Base-by-base conservation (phyloP, 163 green algal genomes). In the Smithsoniella earleae region DNA sequence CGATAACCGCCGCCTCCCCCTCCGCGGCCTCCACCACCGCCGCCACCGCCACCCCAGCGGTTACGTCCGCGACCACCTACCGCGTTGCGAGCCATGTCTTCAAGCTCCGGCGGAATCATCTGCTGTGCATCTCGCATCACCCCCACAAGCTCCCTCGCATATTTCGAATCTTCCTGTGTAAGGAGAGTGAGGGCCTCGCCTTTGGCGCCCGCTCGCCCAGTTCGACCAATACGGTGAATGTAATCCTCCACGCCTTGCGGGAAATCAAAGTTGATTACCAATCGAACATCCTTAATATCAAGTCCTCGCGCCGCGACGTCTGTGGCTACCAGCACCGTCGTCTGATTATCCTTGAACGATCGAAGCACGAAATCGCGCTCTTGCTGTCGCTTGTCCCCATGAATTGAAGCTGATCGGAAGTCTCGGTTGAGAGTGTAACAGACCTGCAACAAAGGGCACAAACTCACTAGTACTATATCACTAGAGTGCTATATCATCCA, bases 181-280 rank as follows among this genome's bases (percentile, higher is more conserved):
- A 92, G 88, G 18, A 95, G 88, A 0, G 86, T 89, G 77, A 83
- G 85, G 1, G 84, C 78, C 55, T 89, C 86, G 36, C 92, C 92
- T 2, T 81, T 89, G 4, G 85, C 85, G 27, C 93, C 94, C 2
- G 93, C 94, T 40, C 94, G 86, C 4, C 92, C 94, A 8, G 94
- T 98, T 38, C 94, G 89, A 13, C 94, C 93, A 72, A 98, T 98
- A 77, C 94, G 87, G 78, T 98, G 94, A 28, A 98, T 85, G 80
- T 98, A 98, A 80, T 95, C 89, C 81, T 95, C 89, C 5, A 90
- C 81, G n/a, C 85, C 78, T 43, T 74, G 75, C 73, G 94, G 94
- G 75, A 93, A 91, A 76, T 99, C 94, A 80, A 64, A 64, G 80
- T 96, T 98, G 78, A 99, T 81, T 2, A 99, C 94, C 8, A 86